These are phyloP conservation scores for Tuber microsphaerosporum DNA, from an alignment of 495 filamentous ascomycete genomes.

Conservation along the genomic window DNA sequence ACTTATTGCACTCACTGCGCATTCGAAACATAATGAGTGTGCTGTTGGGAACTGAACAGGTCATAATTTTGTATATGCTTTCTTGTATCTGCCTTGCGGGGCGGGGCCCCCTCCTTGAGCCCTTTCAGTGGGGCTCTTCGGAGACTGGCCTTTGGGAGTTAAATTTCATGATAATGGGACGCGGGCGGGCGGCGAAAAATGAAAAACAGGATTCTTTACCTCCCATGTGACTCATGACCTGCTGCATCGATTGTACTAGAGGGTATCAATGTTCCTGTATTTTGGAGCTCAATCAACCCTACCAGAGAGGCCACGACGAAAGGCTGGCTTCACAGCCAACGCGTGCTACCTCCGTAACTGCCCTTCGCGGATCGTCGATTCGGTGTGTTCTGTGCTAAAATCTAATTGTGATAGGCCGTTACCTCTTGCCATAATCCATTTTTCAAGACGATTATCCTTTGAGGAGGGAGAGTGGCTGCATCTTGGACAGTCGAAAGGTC, in stretches of 20 bases:
- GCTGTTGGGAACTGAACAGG: not conserved
- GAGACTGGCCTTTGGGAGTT: not conserved
- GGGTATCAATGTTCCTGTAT: not conserved
- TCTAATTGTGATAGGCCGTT: not conserved
- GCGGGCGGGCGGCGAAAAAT: not conserved
- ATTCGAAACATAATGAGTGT: not conserved
- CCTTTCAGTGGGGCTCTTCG: not conserved
- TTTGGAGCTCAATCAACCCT: not conserved
- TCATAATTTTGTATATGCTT: conserved; percentile 1
- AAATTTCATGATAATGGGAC: not conserved
- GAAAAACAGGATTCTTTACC: not conserved
- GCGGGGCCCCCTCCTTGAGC: not conserved
- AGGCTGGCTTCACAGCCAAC: not conserved
- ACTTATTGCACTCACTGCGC: not conserved
- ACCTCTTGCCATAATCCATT: not conserved
- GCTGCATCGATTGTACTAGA: not conserved
- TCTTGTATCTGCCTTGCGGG: not conserved
- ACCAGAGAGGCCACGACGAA: not conserved
- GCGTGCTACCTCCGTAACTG: not conserved
- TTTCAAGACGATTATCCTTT: not conserved
- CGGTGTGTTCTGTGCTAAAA: not conserved
- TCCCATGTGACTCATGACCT: conserved; percentile 3
- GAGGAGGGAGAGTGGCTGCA: not conserved
- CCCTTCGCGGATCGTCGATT: not conserved
- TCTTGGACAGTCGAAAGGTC: not conserved